These are phyloP conservation scores for Calonectria hawksworthii DNA, from an alignment of 2,329 filamentous ascomycete genomes.

Conservation along the genomic window DNA sequence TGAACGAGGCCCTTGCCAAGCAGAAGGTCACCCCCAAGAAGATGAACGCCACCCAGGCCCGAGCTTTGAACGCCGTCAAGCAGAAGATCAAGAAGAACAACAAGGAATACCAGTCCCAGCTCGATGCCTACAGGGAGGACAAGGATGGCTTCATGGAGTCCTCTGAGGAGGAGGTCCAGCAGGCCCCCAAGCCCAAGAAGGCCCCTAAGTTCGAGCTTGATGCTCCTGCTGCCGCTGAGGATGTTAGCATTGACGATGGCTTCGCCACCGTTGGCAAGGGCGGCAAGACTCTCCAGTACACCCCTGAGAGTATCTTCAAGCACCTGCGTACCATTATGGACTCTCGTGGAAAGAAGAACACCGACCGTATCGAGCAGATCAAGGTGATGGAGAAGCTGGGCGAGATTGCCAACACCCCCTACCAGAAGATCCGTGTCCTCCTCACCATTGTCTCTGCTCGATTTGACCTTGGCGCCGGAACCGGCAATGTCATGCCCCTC, in stretches of 20 bases:
- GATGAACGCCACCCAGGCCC: slow-evolving; percentile 97
- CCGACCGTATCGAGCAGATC: slow-evolving; percentile 94
- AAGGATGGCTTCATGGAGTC: slow-evolving; percentile 91
- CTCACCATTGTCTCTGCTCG: slow-evolving; percentile 92
- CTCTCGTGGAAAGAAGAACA: slow-evolving; percentile 98
- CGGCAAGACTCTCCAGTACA: slow-evolving; percentile 91
- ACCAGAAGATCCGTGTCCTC: slow-evolving; percentile 94
- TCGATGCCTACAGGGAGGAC: slow-evolving; percentile 88
- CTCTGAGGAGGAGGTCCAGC: slow-evolving; percentile 76
- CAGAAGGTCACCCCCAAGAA: slow-evolving; percentile 95
- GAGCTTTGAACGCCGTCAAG: slow-evolving; percentile 95
- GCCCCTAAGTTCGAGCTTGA: slow-evolving; percentile 57
- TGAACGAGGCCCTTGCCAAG: slow-evolving; percentile 95
- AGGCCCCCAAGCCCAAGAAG: slow-evolving; percentile 62
- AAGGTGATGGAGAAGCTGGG: slow-evolving; percentile 96
- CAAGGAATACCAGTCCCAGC: slow-evolving; percentile 90
- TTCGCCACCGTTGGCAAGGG: slow-evolving; percentile 92
- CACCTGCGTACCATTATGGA: slow-evolving; percentile 94
- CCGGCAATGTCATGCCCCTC: slow-evolving; percentile 86
- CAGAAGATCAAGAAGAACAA: slow-evolving; percentile 99
- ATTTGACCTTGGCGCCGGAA: slow-evolving; percentile 89
- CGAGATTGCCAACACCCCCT: slow-evolving; percentile 90
- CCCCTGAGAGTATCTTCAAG: slow-evolving; percentile 98
- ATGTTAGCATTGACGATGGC: slow-evolving; percentile 81
- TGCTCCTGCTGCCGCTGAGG: slow-evolving; percentile 58